Conservation (phyloP, 305 asterid genomes). For the Plantago coronopus region DNA sequence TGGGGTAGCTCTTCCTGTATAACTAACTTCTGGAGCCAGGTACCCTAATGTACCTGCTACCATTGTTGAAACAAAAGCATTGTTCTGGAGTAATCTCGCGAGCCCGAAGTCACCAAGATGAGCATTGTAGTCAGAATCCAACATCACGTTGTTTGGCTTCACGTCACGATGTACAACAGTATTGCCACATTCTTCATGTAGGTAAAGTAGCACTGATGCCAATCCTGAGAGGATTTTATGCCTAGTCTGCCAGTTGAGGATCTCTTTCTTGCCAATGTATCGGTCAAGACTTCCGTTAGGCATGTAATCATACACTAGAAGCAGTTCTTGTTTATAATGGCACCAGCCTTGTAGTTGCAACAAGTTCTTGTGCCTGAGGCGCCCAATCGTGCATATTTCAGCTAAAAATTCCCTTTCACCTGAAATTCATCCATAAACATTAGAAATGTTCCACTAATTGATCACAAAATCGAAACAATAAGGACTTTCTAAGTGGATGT, state of each 20-base stretch:
- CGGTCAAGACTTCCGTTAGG: constrained; percentile 83
- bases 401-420: constrained; percentile 25
- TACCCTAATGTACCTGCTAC: constrained; percentile 90
- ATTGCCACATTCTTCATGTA: constrained; percentile 78
- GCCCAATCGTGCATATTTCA: constrained; percentile 62
- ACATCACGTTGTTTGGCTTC: constrained; percentile 87
- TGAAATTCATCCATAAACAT: too few species aligned
- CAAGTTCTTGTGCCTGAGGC: constrained; percentile 53
- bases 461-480: too few species aligned
- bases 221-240: constrained; percentile 66
- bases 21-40: constrained; percentile 93
- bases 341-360: constrained; percentile 48
- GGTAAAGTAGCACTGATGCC: constrained; percentile 78
- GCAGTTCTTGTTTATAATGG: constrained; percentile 68
- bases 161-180: constrained; percentile 81
- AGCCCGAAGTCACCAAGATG: constrained; percentile 91
- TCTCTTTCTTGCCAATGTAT: constrained; percentile 46
- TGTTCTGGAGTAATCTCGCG: constrained; percentile 78
- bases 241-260: constrained; percentile 56
- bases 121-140: constrained; percentile 69
- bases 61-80: constrained; percentile 63
- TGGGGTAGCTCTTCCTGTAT: constrained; percentile 73
- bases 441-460: too few species aligned
- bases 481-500: too few species aligned
- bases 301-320: constrained; percentile 89